Evolutionary conservation across 1,284 basidiomycete species (phyloP).

Genomic region (Cutaneotrichosporon cavernicola): DNA sequence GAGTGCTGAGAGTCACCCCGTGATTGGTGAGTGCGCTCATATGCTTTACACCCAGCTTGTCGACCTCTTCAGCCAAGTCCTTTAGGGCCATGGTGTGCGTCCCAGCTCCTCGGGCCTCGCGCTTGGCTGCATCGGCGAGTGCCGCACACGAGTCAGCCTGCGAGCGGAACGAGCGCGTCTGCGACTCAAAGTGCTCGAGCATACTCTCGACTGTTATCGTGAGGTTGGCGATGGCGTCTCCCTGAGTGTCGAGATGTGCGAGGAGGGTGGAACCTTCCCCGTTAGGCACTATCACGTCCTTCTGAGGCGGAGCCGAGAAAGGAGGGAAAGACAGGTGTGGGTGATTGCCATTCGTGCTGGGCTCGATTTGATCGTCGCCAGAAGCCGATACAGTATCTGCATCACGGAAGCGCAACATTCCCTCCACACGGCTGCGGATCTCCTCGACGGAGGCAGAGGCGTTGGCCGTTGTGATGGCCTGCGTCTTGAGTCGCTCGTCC

Average conservation of each 20-base stretch:
- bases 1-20: not conserved
- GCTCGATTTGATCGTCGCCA: not conserved
- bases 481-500: not conserved
- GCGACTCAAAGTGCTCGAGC: not conserved
- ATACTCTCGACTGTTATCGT: not conserved
- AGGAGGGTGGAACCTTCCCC: not conserved
- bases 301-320: not conserved
- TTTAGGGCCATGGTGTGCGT: not conserved
- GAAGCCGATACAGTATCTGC: not conserved
- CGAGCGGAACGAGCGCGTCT: not conserved
- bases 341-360: not conserved
- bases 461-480: not conserved
- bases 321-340: not conserved
- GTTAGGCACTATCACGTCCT: not conserved
- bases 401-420: not conserved
- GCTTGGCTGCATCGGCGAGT: not conserved
- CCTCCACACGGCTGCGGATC: not conserved
- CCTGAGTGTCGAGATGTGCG: not conserved
- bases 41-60: not conserved
- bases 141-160: not conserved
- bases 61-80: not conserved
- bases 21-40: not conserved
- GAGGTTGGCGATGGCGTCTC: slow-evolving; percentile 1
- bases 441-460: not conserved
- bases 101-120: not conserved